phyloP scores from a whole-genome alignment of 2,329 filamentous ascomycete species.

The Calonectria henricotiae region DNA sequence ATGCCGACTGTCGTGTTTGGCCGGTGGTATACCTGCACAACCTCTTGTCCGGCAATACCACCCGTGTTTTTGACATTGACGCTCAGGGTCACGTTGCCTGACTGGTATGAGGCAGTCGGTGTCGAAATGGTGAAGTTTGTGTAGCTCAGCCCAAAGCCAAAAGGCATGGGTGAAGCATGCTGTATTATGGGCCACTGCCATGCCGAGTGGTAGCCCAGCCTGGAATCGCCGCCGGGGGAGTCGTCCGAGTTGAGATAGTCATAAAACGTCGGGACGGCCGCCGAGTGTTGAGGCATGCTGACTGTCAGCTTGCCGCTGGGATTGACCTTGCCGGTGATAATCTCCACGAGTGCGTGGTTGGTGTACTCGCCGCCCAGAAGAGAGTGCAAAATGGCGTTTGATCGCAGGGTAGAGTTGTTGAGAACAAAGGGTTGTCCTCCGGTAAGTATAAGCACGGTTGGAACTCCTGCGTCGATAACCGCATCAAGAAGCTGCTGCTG shows the following conservation, averaged over 20 bases:
- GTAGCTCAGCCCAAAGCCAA: constrained; percentile 77
- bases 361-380: constrained; percentile 78
- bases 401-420: constrained; percentile 49
- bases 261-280: constrained; percentile 75
- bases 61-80: constrained; percentile 74
- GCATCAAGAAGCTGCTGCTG: constrained; percentile 58
- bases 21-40: constrained; percentile 69
- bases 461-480: constrained; percentile 53
- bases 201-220: constrained; percentile 66
- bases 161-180: constrained; percentile 56
- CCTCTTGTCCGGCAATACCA: constrained; percentile 64
- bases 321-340: constrained; percentile 76
- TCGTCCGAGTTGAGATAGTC: constrained; percentile 77
- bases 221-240: constrained; percentile 71
- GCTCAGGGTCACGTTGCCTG: constrained; percentile 64
- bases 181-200: constrained; percentile 60
- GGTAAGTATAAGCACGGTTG: constrained; percentile 54
- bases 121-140: constrained; percentile 73
- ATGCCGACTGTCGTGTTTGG: constrained; percentile 66
- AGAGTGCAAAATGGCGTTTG: constrained; percentile 74
- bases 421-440: constrained; percentile 56
- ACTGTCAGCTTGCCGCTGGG: constrained; percentile 64
- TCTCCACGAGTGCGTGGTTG: constrained; percentile 74
- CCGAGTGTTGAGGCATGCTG: constrained; percentile 65
- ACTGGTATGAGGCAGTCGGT: constrained; percentile 42